Evolutionary conservation across 2,329 filamentous ascomycete genomes (phyloP).

Genomic region (Catunica adiposa): DNA sequence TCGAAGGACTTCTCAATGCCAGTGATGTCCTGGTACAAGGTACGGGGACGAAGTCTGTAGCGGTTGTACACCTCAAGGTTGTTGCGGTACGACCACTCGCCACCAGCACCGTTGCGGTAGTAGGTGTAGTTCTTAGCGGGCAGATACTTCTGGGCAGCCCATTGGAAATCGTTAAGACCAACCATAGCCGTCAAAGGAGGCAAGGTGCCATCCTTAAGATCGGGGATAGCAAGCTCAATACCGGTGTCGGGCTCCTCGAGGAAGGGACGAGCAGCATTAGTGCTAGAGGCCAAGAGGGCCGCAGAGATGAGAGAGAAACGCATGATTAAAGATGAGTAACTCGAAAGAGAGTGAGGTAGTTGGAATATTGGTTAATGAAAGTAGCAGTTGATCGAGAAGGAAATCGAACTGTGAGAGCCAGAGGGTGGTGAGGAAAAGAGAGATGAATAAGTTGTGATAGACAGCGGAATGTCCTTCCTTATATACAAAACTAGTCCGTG

Average conservation of each 20-base stretch:
- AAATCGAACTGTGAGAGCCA: background rate
- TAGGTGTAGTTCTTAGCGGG: conserved; percentile 28
- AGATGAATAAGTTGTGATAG: background rate
- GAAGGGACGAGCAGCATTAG: conserved; percentile 27
- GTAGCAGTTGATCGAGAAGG: background rate
- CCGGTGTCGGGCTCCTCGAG: conserved; percentile 31
- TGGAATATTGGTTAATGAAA: background rate
- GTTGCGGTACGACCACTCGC: conserved; percentile 35
- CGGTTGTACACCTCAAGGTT: conserved; percentile 33
- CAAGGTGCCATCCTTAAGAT: conserved; percentile 18
- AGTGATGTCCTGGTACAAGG: conserved; percentile 23
- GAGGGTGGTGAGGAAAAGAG: background rate
- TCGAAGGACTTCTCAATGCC: conserved; percentile 22
- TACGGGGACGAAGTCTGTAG: conserved; percentile 27
- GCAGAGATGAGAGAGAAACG: conserved; percentile 16
- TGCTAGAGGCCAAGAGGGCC: conserved; percentile 21
- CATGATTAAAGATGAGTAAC: conserved; percentile 6
- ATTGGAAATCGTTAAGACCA: conserved; percentile 33
- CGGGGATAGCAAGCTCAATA: conserved; percentile 24
- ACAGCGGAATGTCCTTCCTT: background rate
- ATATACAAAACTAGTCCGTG: background rate
- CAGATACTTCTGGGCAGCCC: conserved; percentile 28
- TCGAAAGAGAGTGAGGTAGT: background rate
- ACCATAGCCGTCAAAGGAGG: conserved; percentile 21
- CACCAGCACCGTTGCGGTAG: conserved; percentile 32